These are phyloP conservation scores for Acacia crassicarpa DNA, from an alignment of 306 rosid species.

Conservation along the genomic window DNA sequence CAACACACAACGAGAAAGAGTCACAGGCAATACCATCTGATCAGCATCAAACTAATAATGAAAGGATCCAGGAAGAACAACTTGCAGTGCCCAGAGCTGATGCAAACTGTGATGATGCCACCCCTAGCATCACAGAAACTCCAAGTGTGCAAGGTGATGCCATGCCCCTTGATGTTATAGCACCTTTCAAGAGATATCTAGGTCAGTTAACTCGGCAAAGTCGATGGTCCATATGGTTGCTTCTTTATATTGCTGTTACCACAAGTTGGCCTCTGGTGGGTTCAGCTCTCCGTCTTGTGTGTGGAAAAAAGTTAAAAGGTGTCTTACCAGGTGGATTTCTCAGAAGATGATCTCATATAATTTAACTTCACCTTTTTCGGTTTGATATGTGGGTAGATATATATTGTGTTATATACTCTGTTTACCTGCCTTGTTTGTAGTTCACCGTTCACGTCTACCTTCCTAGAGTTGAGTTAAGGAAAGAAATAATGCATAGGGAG, in stretches of 20 bases:
- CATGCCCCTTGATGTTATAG: constrained; percentile 32
- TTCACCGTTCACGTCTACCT: background rate
- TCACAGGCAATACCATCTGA: constrained; percentile 30
- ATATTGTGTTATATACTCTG: constrained; percentile 11
- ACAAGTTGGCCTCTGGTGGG: constrained; percentile 91
- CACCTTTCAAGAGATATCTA: constrained; percentile 52
- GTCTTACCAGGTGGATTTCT: constrained; percentile 47
- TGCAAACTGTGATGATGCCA: constrained; percentile 27
- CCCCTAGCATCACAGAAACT: constrained; percentile 24
- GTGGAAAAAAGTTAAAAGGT: constrained; percentile 58
- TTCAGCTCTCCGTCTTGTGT: constrained; percentile 56
- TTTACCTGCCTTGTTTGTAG: constrained; percentile 2
- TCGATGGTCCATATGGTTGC: constrained; percentile 71
- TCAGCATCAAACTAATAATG: constrained; percentile 25
- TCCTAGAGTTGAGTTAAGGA: background rate
- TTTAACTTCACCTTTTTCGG: constrained; percentile 21
- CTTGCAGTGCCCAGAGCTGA: constrained; percentile 18
- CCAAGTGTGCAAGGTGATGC: constrained; percentile 28
- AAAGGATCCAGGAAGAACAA: constrained; percentile 31
- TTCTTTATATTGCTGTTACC: constrained; percentile 67
- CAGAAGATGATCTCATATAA: constrained; percentile 44
- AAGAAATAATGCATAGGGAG: background rate
- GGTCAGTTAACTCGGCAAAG: constrained; percentile 52
- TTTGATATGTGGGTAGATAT: constrained; percentile 19
- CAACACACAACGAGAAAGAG: constrained; percentile 40